These are phyloP conservation scores for Polychaeton citri DNA, from an alignment of 2,329 filamentous ascomycete genomes.

Conservation along the genomic window DNA sequence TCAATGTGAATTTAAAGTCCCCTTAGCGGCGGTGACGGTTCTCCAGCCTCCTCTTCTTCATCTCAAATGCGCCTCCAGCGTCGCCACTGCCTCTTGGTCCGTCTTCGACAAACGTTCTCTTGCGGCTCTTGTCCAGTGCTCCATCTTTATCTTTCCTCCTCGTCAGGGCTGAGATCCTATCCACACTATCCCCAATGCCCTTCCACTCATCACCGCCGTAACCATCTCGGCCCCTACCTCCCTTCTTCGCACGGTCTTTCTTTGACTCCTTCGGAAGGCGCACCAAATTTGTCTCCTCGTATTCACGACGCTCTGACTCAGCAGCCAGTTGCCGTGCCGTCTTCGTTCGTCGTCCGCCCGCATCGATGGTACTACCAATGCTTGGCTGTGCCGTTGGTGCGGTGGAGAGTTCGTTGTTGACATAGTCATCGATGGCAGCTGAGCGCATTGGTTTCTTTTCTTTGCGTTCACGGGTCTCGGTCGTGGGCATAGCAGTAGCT, in stretches of 20 bases:
- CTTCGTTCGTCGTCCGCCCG: slow-evolving; percentile 67
- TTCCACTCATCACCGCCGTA: slow-evolving; percentile 94
- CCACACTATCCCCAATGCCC: slow-evolving; percentile 68
- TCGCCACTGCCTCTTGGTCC: slow-evolving; percentile 52
- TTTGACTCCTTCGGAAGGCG: slow-evolving; percentile 77
- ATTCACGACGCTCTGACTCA: slow-evolving; percentile 67
- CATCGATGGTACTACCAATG: slow-evolving; percentile 73
- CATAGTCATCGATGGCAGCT: slow-evolving; percentile 80
- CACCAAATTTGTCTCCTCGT: slow-evolving; percentile 87
- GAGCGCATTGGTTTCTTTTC: slow-evolving; percentile 57
- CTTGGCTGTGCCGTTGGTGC: slow-evolving; percentile 76
- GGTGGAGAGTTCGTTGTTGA: slow-evolving; percentile 67
- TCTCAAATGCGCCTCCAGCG: slow-evolving; percentile 61
- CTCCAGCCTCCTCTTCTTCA: slow-evolving; percentile 41
- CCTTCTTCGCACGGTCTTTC: slow-evolving; percentile 60
- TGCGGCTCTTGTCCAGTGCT: slow-evolving; percentile 71
- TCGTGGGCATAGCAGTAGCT: slow-evolving; percentile 57
- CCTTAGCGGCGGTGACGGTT: slow-evolving; percentile 23
- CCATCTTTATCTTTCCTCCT: slow-evolving; percentile 48
- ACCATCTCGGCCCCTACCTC: slow-evolving; percentile 33
- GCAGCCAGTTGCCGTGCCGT: slow-evolving; percentile 60
- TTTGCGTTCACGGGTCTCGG: slow-evolving; percentile 44
- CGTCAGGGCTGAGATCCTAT: slow-evolving; percentile 75
- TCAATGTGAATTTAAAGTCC: neutral
- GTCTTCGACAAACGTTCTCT: slow-evolving; percentile 63